Percentiles rank a stretch among this genome's conserved stretches.
Conservation (phyloP, 768 basidiomycete species). For the Lactarius psammicola region DNA sequence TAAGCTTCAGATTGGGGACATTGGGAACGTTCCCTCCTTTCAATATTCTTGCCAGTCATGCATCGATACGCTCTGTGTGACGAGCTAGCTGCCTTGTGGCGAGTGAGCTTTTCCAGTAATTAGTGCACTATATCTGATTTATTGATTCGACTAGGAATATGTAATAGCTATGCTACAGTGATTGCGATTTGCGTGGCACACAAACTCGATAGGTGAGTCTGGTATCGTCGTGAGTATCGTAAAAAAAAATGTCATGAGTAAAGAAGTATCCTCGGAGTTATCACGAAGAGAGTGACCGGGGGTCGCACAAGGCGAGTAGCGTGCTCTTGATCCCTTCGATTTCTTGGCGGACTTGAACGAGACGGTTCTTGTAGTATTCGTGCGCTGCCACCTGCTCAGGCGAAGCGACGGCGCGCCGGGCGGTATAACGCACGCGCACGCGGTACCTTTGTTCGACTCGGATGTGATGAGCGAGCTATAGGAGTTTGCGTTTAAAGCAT, state of each 20-base stretch:
- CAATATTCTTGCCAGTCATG: neutral
- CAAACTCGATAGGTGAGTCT: neutral
- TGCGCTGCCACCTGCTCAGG: slow-evolving; percentile 18
- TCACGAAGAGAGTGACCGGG: neutral
- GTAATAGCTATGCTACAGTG: neutral
- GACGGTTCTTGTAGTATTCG: slow-evolving; percentile 8
- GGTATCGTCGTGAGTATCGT: neutral
- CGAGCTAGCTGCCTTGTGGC: neutral
- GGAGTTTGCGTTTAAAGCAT: neutral
- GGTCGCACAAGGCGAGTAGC: neutral
- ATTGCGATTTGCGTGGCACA: neutral
- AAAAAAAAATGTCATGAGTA: neutral
- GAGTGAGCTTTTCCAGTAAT: neutral
- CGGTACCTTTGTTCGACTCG: slow-evolving; percentile 22
- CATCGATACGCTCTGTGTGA: neutral
- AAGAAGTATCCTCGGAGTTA: neutral
- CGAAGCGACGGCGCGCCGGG: slow-evolving; percentile 12
- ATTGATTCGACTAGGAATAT: neutral
- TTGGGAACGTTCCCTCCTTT: neutral
- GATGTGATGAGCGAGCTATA: slow-evolving; percentile 21
- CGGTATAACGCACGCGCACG: slow-evolving; percentile 15
- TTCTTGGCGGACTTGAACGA: slow-evolving; percentile 10
- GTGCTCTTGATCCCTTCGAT: slow-evolving; percentile 14
- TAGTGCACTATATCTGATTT: neutral
- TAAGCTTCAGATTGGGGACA: neutral